Percentiles rank a stretch among this genome's conserved stretches.
These are phyloP conservation scores for Candida labiduridarum DNA, from an alignment of 1,139 yeast genomes.

Conservation along the genomic window DNA sequence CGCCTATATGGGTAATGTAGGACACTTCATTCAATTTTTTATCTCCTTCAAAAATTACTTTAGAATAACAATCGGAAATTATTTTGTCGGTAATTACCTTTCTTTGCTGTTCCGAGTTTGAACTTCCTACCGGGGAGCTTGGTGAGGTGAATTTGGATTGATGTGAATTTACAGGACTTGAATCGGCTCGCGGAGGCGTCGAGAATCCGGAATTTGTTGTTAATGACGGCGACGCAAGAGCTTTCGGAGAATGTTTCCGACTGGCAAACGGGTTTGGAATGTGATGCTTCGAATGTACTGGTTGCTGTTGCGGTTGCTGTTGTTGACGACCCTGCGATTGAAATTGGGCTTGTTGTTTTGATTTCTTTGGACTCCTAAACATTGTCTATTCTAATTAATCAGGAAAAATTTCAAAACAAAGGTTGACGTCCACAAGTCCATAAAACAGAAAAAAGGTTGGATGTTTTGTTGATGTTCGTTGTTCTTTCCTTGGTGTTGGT, in stretches of 20 bases:
- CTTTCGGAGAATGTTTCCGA: conserved; percentile 1
- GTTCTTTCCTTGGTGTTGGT: too few relatives aligned
- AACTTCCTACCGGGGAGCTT: conserved; percentile 10
- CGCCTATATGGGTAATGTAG: conserved; percentile 41
- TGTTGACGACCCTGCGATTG: conserved; percentile 2
- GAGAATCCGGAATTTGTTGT: not conserved
- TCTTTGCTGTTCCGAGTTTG: conserved; percentile 18
- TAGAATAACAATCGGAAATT: conserved; percentile 45
- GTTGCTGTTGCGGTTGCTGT: conserved; percentile 3
- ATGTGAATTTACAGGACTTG: not conserved
- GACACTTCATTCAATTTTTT: conserved; percentile 32
- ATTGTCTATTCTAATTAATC: not conserved
- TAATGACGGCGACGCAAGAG: not conserved
- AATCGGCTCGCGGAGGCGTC: not conserved
- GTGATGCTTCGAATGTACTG: not conserved
- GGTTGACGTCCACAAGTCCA: too few relatives aligned
- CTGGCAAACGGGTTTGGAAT: conserved; percentile 2
- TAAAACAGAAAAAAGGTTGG: not conserved
- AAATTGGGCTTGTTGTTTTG: conserved; percentile 3
- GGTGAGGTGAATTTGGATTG: conserved; percentile 8
- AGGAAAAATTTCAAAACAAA: not conserved
- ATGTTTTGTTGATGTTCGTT: not conserved
- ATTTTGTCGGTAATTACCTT: conserved; percentile 33
- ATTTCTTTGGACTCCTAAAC: conserved; percentile 13
- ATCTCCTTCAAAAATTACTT: conserved; percentile 32